Evolutionary conservation across 257 asterid species (phyloP).

Genomic region (Przewalskia tangutica): DNA sequence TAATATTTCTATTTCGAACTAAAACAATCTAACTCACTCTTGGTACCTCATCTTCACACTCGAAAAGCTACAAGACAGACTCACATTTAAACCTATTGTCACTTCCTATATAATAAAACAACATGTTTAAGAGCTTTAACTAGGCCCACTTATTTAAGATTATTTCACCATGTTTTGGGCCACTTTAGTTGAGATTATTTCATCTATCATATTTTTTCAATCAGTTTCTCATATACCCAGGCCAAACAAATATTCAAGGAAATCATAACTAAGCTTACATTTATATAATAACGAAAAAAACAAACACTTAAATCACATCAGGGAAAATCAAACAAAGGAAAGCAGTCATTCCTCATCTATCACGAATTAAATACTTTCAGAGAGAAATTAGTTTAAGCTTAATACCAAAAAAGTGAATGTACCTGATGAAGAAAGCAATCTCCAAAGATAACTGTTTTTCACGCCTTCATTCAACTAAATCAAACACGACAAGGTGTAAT

Average conservation of each 20-base stretch:
- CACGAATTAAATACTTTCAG: neutral
- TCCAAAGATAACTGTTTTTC: constrained; percentile 46
- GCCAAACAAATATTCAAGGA: neutral
- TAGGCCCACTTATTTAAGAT: too few species aligned
- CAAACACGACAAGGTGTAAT: constrained; percentile 11
- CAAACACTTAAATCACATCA: neutral
- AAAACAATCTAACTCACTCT: neutral
- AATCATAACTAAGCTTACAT: neutral
- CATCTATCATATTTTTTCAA: too few species aligned
- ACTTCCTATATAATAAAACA: too few species aligned
- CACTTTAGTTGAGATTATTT: too few species aligned
- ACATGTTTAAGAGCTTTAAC: too few species aligned
- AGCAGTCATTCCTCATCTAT: neutral
- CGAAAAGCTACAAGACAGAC: too few species aligned
- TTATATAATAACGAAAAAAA: neutral
- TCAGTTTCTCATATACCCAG: neutral
- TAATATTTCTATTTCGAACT: neutral
- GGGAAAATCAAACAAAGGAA: neutral
- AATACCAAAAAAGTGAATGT: constrained; percentile 10
- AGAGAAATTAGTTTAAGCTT: neutral
- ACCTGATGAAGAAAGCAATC: constrained; percentile 66
- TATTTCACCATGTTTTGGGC: too few species aligned
- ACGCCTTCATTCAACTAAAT: constrained; percentile 45
- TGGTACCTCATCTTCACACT: too few species aligned
- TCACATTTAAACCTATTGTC: too few species aligned